Percentiles rank a stretch among this genome's conserved stretches.
Conservation (phyloP, 495 filamentous ascomycete species). For the Xanthoparmelia taractica region DNA sequence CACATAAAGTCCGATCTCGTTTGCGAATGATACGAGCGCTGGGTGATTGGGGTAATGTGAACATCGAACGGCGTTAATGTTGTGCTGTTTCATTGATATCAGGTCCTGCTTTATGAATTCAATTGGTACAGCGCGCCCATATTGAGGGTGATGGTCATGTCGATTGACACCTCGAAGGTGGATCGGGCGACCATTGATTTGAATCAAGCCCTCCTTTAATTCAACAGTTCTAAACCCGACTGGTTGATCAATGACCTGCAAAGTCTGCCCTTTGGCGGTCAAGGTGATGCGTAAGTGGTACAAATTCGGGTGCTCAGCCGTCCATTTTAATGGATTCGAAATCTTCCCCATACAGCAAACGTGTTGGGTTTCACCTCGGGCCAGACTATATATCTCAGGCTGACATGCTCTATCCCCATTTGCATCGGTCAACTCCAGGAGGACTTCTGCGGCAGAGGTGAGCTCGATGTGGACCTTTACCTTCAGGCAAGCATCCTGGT, state of each 20-base stretch:
- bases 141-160: slow-evolving; percentile 54
- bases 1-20: slow-evolving; percentile 62
- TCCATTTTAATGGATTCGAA: slow-evolving; percentile 51
- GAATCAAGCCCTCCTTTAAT: slow-evolving; percentile 47
- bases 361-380: slow-evolving; percentile 16
- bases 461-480: slow-evolving; percentile 38
- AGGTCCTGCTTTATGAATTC: slow-evolving; percentile 51
- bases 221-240: slow-evolving; percentile 55
- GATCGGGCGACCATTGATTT: slow-evolving; percentile 52
- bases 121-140: slow-evolving; percentile 52
- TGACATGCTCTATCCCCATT: slow-evolving; percentile 11
- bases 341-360: slow-evolving; percentile 36
- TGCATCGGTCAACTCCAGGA: slow-evolving; percentile 29
- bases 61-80: slow-evolving; percentile 57
- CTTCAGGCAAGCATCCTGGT: slow-evolving; percentile 45
- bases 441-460: slow-evolving; percentile 23
- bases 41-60: slow-evolving; percentile 56
- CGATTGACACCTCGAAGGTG: slow-evolving; percentile 54
- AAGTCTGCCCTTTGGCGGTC: slow-evolving; percentile 23
- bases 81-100: slow-evolving; percentile 59
- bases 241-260: slow-evolving; percentile 42
- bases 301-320: slow-evolving; percentile 55
- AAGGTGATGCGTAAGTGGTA: slow-evolving; percentile 42
- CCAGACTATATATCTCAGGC: slow-evolving; percentile 9
- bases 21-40: slow-evolving; percentile 51